Evolutionary conservation across 2,329 filamentous ascomycete genomes (phyloP).

Genomic region (Erysiphe pulchra): DNA sequence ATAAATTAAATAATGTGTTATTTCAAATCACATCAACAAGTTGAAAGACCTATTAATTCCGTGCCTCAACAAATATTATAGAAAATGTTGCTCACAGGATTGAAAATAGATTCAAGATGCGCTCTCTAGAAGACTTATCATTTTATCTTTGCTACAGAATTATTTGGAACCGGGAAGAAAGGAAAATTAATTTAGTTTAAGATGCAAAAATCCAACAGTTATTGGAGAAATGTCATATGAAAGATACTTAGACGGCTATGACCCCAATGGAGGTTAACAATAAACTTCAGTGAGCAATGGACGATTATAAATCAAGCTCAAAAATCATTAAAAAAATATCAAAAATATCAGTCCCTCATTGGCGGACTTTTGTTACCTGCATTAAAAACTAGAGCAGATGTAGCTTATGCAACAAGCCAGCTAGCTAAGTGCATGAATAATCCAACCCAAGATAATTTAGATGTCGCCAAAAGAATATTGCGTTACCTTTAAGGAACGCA

Average conservation of each 20-base stretch:
- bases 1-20: too few species aligned
- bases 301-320: neutral
- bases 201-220: neutral
- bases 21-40: too few species aligned
- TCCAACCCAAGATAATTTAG: neutral
- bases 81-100: neutral
- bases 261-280: neutral
- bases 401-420: constrained; percentile 1
- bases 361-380: neutral
- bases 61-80: neutral
- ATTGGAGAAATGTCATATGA: neutral
- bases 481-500: neutral
- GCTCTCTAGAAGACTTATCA: neutral
- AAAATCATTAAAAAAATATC: neutral
- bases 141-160: neutral
- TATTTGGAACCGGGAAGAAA: neutral
- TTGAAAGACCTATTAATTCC: too few species aligned
- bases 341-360: constrained; percentile 1
- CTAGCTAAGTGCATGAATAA: constrained; percentile 1
- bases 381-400: neutral
- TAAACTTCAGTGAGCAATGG: too few species aligned
- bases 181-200: neutral
- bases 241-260: neutral
- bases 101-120: neutral
- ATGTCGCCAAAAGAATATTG: neutral